These are phyloP conservation scores for Rhodotorula sp. DNA, from an alignment of 1,284 basidiomycete genomes.

Conservation along the genomic window DNA sequence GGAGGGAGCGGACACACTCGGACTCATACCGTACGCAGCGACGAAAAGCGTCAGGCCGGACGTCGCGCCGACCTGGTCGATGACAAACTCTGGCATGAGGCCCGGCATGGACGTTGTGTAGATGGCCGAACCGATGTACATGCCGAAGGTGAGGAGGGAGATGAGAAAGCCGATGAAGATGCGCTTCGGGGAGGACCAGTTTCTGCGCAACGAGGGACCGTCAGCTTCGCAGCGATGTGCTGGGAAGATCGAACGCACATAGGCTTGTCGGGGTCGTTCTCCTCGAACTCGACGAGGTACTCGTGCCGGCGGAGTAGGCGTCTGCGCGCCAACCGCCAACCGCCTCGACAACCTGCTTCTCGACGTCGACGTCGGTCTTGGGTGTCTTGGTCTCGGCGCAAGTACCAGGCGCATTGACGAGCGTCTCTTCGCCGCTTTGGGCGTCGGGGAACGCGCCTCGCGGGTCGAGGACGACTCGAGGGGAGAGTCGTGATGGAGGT, in stretches of 20 bases:
- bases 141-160: conserved; percentile 47
- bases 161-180: conserved; percentile 45
- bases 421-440: neutral
- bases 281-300: conserved; percentile 26
- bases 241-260: conserved; percentile 29
- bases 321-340: neutral
- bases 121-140: conserved; percentile 47
- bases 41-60: conserved; percentile 40
- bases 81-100: conserved; percentile 37
- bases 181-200: conserved; percentile 47
- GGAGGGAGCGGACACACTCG: conserved; percentile 5
- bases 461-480: neutral
- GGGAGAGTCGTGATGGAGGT: conserved; percentile 6
- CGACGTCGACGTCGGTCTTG: neutral
- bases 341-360: neutral
- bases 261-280: conserved; percentile 48
- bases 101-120: conserved; percentile 41
- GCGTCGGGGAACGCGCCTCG: neutral
- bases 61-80: conserved; percentile 26
- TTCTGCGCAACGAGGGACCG: conserved; percentile 27
- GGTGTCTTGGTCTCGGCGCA: neutral
- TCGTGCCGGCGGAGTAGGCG: neutral
- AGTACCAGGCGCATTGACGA: neutral
- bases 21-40: conserved; percentile 32
- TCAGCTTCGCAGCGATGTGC: too few species aligned